A percentile compares a stretch with the other conserved stretches of the same genome.
These are phyloP conservation scores for Eleusine coracana DNA, from an alignment of 176 grass and related monocot species.

Conservation along the genomic window DNA sequence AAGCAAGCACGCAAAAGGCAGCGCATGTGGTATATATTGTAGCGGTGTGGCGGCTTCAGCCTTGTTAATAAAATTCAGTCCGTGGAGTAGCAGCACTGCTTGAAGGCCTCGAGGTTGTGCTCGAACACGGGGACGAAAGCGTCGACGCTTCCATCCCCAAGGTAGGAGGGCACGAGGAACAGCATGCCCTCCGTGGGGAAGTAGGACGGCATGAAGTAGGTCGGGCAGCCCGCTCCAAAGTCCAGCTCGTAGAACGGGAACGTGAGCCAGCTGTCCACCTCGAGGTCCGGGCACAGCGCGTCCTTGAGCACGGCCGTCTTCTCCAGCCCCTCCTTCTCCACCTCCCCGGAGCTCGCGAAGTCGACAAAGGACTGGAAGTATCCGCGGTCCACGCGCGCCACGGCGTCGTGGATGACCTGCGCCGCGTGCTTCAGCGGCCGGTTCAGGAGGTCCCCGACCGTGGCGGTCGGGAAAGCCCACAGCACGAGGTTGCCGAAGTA, in stretches of 20 bases:
- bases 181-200: slow-evolving; percentile 65
- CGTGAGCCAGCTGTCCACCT: slow-evolving; percentile 71
- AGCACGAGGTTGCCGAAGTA: slow-evolving; percentile 74
- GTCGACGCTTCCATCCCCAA: slow-evolving; percentile 64
- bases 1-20: neutral
- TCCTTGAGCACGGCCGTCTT: slow-evolving; percentile 46
- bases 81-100: slow-evolving; percentile 59
- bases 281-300: slow-evolving; percentile 61
- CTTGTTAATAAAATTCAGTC: slow-evolving; percentile 23
- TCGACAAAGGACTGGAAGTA: slow-evolving; percentile 78
- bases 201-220: slow-evolving; percentile 72
- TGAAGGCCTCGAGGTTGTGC: slow-evolving; percentile 64
- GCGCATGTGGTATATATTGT: neutral
- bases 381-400: slow-evolving; percentile 41
- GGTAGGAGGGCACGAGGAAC: slow-evolving; percentile 56
- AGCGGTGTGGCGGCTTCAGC: no score
- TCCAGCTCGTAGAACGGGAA: slow-evolving; percentile 69
- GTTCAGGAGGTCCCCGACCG: slow-evolving; percentile 39
- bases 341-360: slow-evolving; percentile 49
- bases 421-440: slow-evolving; percentile 54
- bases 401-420: slow-evolving; percentile 54
- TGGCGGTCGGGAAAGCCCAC: slow-evolving; percentile 66
- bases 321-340: slow-evolving; percentile 50
- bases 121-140: slow-evolving; percentile 65
- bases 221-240: slow-evolving; percentile 58